phyloP scores from a whole-genome alignment of 306 rosid genomes.

The Ochetophila trinervis region DNA sequence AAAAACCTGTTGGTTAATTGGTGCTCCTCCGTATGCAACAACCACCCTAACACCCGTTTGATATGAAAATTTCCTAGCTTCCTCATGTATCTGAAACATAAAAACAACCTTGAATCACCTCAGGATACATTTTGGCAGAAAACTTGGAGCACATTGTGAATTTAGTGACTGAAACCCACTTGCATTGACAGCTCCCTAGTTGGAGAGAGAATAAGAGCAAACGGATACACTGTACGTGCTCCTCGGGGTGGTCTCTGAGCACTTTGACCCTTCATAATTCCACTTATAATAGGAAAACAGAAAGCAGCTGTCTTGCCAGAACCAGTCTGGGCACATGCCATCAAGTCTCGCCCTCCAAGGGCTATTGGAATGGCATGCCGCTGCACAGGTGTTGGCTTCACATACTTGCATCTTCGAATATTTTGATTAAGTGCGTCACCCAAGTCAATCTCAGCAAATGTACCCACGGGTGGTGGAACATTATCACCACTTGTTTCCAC shows the following conservation, averaged over 20 bases:
- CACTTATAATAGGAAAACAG: conserved; percentile 84
- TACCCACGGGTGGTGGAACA: conserved; percentile 72
- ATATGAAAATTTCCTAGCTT: conserved; percentile 65
- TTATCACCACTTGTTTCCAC: conserved; percentile 80
- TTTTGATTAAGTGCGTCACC: conserved; percentile 75
- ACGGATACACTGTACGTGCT: conserved; percentile 70
- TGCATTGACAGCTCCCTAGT: conserved; percentile 87
- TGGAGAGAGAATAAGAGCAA: conserved; percentile 91
- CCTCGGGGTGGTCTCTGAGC: conserved; percentile 72
- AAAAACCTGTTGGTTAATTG: conserved; percentile 76
- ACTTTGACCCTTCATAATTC: conserved; percentile 68
- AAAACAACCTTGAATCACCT: conserved; percentile 9
- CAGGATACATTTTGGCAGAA: conserved; percentile 8
- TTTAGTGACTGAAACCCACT: conserved; percentile 44
- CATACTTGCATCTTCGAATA: conserved; percentile 77
- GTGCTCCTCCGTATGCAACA: conserved; percentile 92
- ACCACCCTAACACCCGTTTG: conserved; percentile 91
- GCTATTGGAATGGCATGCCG: conserved; percentile 84
- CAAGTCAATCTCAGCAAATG: conserved; percentile 85
- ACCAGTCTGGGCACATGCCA: conserved; percentile 96
- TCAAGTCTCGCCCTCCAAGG: conserved; percentile 74
- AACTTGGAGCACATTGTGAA: not conserved
- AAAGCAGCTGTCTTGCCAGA: conserved; percentile 95
- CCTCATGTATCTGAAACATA: conserved; percentile 72
- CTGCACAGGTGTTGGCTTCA: conserved; percentile 84